phyloP scores from a whole-genome alignment of 2,329 filamentous ascomycete species.

The Huntiella savannae region DNA sequence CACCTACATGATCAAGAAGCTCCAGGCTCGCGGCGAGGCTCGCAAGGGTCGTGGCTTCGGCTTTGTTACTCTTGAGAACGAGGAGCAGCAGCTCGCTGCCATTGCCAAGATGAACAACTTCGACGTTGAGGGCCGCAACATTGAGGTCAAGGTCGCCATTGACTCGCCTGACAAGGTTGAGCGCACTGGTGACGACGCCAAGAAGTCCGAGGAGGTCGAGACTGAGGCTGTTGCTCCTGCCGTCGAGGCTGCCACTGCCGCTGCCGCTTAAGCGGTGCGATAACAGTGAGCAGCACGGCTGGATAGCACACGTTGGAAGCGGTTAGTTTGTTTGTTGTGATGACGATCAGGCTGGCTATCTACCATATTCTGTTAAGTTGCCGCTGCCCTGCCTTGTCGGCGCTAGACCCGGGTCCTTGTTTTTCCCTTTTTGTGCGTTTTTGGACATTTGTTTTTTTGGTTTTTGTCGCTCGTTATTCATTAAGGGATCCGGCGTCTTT shows the following conservation, averaged over 20 bases:
- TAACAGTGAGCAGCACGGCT: not conserved
- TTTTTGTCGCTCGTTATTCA: too few relatives aligned
- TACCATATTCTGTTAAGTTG: not conserved
- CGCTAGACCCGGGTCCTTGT: not conserved
- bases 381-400: constrained; percentile 1
- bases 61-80: constrained; percentile 86
- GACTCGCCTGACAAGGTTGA: constrained; percentile 94
- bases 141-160: constrained; percentile 98
- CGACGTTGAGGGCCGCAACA: constrained; percentile 96
- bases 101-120: constrained; percentile 98
- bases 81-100: constrained; percentile 94
- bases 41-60: constrained; percentile 99
- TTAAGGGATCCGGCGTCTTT: not conserved
- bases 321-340: too few relatives aligned
- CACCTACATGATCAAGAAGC: constrained; percentile 99
- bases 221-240: not conserved
- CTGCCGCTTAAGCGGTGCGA: constrained; percentile 3
- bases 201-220: constrained; percentile 5
- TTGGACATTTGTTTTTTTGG: too few relatives aligned
- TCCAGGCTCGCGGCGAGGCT: constrained; percentile 90
- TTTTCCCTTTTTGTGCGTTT: not conserved
- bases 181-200: constrained; percentile 54
- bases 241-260: not conserved
- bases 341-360: not conserved
- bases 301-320: too few relatives aligned